These are phyloP conservation scores for Solanum stenotomum DNA, from an alignment of 257 asterid genomes.

Conservation along the genomic window DNA sequence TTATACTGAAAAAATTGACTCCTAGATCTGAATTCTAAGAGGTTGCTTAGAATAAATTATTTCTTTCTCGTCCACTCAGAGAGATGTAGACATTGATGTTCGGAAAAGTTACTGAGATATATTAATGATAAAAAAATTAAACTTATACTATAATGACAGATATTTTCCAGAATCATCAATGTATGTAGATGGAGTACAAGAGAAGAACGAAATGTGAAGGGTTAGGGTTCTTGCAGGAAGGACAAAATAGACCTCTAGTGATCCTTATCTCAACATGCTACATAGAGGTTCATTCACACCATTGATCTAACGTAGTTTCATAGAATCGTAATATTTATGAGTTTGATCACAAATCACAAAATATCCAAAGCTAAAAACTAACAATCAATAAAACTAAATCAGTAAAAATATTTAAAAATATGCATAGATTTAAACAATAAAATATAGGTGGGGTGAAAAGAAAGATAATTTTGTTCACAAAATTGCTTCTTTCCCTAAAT, in stretches of 20 bases:
- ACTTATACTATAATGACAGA: not conserved
- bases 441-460: not conserved
- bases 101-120: too few species aligned
- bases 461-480: too few species aligned
- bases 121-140: not conserved
- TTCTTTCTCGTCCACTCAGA: not conserved
- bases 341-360: not conserved
- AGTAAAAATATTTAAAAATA: not conserved
- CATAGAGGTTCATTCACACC: not conserved
- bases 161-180: too few species aligned
- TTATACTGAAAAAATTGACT: not conserved
- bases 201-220: not conserved
- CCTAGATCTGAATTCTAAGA: not conserved
- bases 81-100: not conserved
- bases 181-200: not conserved
- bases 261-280: not conserved
- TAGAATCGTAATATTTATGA: not conserved
- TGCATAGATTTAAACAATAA: not conserved
- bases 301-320: not conserved
- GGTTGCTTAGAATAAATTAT: too few species aligned
- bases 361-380: not conserved
- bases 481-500: not conserved
- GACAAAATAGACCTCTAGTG: not conserved
- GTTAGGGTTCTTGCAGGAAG: not conserved
- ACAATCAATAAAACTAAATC: not conserved